phyloP scores from a whole-genome alignment of 2,329 filamentous ascomycete species.

The Fusarium mundagurra region DNA sequence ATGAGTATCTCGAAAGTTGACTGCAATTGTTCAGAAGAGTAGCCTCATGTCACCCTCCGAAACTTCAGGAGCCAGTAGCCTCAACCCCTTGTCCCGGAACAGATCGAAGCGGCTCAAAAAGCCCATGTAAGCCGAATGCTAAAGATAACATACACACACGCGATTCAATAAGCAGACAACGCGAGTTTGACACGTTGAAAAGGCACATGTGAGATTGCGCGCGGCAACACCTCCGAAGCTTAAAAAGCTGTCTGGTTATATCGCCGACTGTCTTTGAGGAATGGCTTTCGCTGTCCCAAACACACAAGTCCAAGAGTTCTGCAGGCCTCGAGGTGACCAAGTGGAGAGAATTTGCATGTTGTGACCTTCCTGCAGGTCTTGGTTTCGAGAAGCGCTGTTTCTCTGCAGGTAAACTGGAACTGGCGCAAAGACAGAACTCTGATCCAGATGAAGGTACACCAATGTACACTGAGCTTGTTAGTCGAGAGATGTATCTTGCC shows the following conservation, averaged over 20 bases:
- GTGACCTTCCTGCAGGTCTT: conserved; percentile 30
- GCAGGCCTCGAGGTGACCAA: conserved; percentile 18
- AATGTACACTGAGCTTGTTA: not conserved
- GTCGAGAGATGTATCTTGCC: conserved; percentile 17
- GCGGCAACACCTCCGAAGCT: conserved; percentile 10
- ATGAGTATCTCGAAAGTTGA: not conserved
- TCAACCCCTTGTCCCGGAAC: not conserved
- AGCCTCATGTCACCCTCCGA: not conserved
- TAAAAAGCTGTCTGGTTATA: conserved; percentile 20
- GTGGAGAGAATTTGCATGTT: conserved; percentile 25
- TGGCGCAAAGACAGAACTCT: conserved; percentile 18
- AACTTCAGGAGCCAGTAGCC: not conserved
- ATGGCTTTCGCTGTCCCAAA: conserved; percentile 21
- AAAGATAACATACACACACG: conserved; percentile 12
- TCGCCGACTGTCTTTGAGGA: conserved; percentile 4
- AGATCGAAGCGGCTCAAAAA: conserved; percentile 12
- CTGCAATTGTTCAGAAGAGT: not conserved
- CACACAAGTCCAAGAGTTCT: not conserved
- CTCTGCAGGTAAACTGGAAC: conserved; percentile 19
- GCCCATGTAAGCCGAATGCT: conserved; percentile 4
- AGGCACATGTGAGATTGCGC: conserved; percentile 15
- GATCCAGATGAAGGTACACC: conserved; percentile 2
- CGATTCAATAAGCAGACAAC: conserved; percentile 17
- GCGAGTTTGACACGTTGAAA: conserved; percentile 27
- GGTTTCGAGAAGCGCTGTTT: conserved; percentile 42